Base-by-base conservation (phyloP, 2,329 filamentous ascomycete genomes). In the Moelleriella libera region DNA sequence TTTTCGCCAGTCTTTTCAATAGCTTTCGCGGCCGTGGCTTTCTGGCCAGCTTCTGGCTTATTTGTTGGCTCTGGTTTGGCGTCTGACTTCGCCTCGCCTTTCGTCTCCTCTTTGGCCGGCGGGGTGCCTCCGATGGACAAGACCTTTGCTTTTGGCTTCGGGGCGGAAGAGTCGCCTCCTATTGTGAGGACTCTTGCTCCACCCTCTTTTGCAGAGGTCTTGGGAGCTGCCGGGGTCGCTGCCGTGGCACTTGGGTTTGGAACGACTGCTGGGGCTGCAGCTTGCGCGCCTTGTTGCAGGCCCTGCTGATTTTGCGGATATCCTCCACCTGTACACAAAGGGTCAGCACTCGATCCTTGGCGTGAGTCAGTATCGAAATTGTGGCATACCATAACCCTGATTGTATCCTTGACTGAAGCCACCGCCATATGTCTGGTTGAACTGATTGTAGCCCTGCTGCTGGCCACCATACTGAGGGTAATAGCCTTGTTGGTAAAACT, bases 1-100 rank as follows among this genome's bases (percentile, higher is more conserved):
- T 66, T 73, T 62, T 89, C 83, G 47, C 88, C 86, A 0, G 85
- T 83, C 75, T 95, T 95, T 60, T 94, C 88, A 52, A 96, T 87
- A 8, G 90, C 89, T 68, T 96, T 96, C 45, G 80, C 72, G 5
- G 89, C 90, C 2, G 83, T 72, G n/a, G 85, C 82, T 68, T 96
- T 96, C 51, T 88, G 75, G 31, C 87, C 85, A 30, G 83, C 83
- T 53, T 85, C 83, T 3, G 80, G 67, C 43, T 70, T 71, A 45
- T 68, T 60, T 6, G 64, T 63, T 61, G 68, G 65, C 32, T 72
- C 71, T 46, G 70, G 60, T 61, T 75, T 75, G 44, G 64, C 52
- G 47, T 78, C 72, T 45, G 74, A 68, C 55, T 73, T 70, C 41
- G 70, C 67, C 42, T 64, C 61, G 4, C 63, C 60, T 53, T 66